These are phyloP conservation scores for Galerina marginata DNA, from an alignment of 768 basidiomycete species.

Conservation along the genomic window DNA sequence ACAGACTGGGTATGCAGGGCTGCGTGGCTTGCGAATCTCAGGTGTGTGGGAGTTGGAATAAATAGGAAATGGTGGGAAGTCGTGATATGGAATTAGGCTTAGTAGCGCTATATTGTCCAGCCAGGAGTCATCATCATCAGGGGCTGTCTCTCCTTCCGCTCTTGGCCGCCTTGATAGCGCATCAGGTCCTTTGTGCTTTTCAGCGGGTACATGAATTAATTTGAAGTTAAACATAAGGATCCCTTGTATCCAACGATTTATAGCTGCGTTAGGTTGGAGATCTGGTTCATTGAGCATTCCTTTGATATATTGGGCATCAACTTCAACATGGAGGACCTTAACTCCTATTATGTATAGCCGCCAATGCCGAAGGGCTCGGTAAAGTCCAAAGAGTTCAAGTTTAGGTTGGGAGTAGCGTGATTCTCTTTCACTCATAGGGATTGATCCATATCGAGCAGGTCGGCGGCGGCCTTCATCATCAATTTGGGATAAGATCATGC, in stretches of 20 bases:
- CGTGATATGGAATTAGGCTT: background rate
- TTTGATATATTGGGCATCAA: slow-evolving; percentile 36
- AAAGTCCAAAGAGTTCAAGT: slow-evolving; percentile 36
- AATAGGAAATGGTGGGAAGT: background rate
- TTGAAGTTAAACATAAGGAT: slow-evolving; percentile 32
- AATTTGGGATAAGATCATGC: slow-evolving; percentile 1
- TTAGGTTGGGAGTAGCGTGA: slow-evolving; percentile 30
- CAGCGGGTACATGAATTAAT: slow-evolving; percentile 28
- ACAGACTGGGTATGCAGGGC: background rate
- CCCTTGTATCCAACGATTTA: slow-evolving; percentile 33
- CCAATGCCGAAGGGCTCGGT: slow-evolving; percentile 19
- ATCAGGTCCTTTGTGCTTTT: slow-evolving; percentile 20
- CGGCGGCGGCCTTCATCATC: slow-evolving; percentile 2
- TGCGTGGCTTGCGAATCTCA: no score
- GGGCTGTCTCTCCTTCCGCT: slow-evolving; percentile 14
- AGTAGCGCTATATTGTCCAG: slow-evolving; percentile 19
- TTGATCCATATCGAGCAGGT: slow-evolving; percentile 32
- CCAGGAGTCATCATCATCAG: slow-evolving; percentile 32
- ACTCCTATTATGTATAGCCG: slow-evolving; percentile 13
- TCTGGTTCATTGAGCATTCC: slow-evolving; percentile 38
- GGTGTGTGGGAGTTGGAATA: background rate
- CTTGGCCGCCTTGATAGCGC: slow-evolving; percentile 3
- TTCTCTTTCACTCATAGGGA: slow-evolving; percentile 12
- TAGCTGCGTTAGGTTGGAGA: slow-evolving; percentile 23
- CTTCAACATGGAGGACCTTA: slow-evolving; percentile 25